These are phyloP conservation scores for Zygosaccharomyces pseudobailii DNA, from an alignment of 1,139 yeast genomes.

Conservation along the genomic window DNA sequence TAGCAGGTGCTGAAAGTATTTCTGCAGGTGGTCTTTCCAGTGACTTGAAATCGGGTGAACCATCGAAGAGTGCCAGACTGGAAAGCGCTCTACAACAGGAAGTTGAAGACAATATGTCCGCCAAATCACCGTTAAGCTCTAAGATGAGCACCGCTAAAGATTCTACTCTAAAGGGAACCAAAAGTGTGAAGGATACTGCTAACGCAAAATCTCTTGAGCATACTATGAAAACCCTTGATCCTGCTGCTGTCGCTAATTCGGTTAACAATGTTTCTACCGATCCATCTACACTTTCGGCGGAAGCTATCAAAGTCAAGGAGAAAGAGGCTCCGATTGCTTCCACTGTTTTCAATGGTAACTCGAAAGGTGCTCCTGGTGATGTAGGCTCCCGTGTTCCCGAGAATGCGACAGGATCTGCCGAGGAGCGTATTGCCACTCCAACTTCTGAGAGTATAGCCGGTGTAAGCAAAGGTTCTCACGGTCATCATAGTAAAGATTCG, in stretches of 20 bases:
- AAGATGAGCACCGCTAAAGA: not conserved
- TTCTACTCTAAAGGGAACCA: not conserved
- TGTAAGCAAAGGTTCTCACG: not conserved
- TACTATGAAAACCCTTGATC: constrained; percentile 2
- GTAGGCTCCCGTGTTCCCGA: not conserved
- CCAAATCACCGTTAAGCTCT: not conserved
- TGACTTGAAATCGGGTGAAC: constrained; percentile 1
- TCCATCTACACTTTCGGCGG: not conserved
- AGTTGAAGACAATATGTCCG: not conserved
- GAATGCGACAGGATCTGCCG: not conserved
- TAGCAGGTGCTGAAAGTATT: not conserved
- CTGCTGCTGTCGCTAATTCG: constrained; percentile 1
- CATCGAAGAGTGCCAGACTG: not conserved
- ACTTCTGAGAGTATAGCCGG: not conserved
- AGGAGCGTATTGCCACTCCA: not conserved
- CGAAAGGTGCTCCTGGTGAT: not conserved
- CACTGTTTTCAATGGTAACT: constrained; percentile 2
- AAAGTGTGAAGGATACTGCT: not conserved
- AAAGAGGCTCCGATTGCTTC: constrained; percentile 7
- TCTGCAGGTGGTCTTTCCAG: not conserved
- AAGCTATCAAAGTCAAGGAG: not conserved
- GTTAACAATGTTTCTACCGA: not conserved
- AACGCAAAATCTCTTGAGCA: not conserved
- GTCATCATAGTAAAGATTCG: too few species aligned
- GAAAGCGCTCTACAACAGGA: not conserved